phyloP scores from a whole-genome alignment of 768 basidiomycete genomes.

The Rubroboletus satanas region DNA sequence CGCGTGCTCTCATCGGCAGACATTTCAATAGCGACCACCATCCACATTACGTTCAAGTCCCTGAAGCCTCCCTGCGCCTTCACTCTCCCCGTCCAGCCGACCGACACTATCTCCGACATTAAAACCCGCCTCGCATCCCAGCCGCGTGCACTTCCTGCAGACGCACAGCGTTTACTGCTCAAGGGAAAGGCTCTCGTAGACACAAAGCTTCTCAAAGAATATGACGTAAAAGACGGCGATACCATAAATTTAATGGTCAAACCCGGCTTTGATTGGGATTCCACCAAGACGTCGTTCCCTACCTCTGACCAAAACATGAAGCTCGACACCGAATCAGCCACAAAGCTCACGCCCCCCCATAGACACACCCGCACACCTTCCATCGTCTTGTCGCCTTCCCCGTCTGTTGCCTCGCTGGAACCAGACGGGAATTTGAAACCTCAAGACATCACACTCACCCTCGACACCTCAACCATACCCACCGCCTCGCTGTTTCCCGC shows the following conservation, averaged over 20 bases:
- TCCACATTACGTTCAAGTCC: conserved; percentile 85
- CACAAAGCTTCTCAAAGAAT: conserved; percentile 86
- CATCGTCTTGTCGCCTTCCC: conserved; percentile 75
- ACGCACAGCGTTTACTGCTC: conserved; percentile 80
- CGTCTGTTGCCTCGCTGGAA: conserved; percentile 43
- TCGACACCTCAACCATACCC: conserved; percentile 54
- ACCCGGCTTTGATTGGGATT: conserved; percentile 65
- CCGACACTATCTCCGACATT: conserved; percentile 79
- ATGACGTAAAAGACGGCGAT: conserved; percentile 75
- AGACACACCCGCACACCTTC: conserved; percentile 69
- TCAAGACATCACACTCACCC: conserved; percentile 62
- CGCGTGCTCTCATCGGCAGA: conserved; percentile 11
- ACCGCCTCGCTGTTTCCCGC: conserved; percentile 41
- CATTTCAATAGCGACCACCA: conserved; percentile 15
- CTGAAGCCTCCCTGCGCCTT: conserved; percentile 80
- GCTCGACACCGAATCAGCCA: conserved; percentile 18
- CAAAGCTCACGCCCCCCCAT: conserved; percentile 30
- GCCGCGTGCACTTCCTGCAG: conserved; percentile 68
- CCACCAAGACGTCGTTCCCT: conserved; percentile 36
- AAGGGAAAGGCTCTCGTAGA: conserved; percentile 95
- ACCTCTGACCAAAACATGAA: conserved; percentile 19
- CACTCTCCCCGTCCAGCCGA: conserved; percentile 65
- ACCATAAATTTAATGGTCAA: conserved; percentile 87
- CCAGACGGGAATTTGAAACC: conserved; percentile 40
- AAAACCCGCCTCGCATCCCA: conserved; percentile 71